Evolutionary conservation across 1,139 yeast genomes (phyloP).

Genomic region (Tardiomyces depauwii): DNA sequence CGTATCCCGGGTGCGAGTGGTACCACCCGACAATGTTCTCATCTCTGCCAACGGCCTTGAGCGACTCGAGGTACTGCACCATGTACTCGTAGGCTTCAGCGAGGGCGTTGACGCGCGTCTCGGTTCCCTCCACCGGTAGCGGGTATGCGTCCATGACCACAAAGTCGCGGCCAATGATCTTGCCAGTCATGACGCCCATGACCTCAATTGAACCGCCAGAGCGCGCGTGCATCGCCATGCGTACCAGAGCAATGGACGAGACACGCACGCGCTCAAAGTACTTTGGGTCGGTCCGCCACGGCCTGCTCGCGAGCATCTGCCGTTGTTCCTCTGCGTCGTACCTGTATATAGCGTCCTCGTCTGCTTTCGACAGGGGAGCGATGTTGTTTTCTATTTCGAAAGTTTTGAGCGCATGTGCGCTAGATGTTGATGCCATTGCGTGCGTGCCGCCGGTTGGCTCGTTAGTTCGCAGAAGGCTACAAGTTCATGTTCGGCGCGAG

Average conservation of each 20-base stretch:
- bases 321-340: constrained; percentile 1
- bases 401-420: neutral
- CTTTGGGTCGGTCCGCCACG: constrained; percentile 26
- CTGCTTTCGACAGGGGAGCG: neutral
- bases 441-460: too few species aligned
- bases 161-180: constrained; percentile 44
- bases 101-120: constrained; percentile 89
- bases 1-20: constrained; percentile 96
- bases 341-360: neutral
- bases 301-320: constrained; percentile 2
- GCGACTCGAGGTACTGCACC: constrained; percentile 66
- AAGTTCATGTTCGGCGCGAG: too few species aligned
- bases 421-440: neutral
- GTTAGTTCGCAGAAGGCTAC: too few species aligned
- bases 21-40: constrained; percentile 85
- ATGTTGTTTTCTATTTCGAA: neutral
- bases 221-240: constrained; percentile 76
- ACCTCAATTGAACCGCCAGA: constrained; percentile 85
- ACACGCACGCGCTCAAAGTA: constrained; percentile 59
- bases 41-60: constrained; percentile 40
- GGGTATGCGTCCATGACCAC: constrained; percentile 76
- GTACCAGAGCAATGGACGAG: constrained; percentile 63
- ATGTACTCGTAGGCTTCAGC: constrained; percentile 91
- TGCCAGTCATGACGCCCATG: constrained; percentile 92
- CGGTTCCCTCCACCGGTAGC: constrained; percentile 92